Conservation (phyloP, 495 filamentous ascomycete genomes). For the Aspergillus taichungensis region DNA sequence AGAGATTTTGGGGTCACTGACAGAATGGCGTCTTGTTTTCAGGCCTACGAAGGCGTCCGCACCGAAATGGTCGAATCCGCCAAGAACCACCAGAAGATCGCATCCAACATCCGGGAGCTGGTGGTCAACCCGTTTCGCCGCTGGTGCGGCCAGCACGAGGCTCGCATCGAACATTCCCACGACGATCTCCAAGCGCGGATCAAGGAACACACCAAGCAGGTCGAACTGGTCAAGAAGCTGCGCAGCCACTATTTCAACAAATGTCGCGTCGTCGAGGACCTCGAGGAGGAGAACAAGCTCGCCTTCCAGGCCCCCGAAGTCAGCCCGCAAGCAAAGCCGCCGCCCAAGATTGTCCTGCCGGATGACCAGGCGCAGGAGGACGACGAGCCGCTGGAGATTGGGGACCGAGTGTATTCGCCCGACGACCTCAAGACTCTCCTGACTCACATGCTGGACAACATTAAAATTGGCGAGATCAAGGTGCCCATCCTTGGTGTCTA, state of each 20-base stretch:
- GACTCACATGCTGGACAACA: slow-evolving; percentile 73
- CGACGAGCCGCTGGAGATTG: slow-evolving; percentile 78
- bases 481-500: slow-evolving; percentile 94
- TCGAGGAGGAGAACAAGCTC: slow-evolving; percentile 97
- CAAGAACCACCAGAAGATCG: slow-evolving; percentile 87
- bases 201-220: slow-evolving; percentile 87
- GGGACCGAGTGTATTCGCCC: slow-evolving; percentile 73
- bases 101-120: slow-evolving; percentile 88
- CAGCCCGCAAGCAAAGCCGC: slow-evolving; percentile 39
- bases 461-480: slow-evolving; percentile 83
- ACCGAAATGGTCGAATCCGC: slow-evolving; percentile 90
- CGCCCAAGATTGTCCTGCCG: slow-evolving; percentile 55
- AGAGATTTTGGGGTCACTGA: slow-evolving; percentile 2
- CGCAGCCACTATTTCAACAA: slow-evolving; percentile 98
- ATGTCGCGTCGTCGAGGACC: slow-evolving; percentile 87
- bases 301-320: slow-evolving; percentile 80
- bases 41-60: slow-evolving; percentile 95
- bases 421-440: slow-evolving; percentile 87
- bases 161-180: slow-evolving; percentile 83
- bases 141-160: slow-evolving; percentile 92
- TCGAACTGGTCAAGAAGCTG: slow-evolving; percentile 80
- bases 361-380: slow-evolving; percentile 53
- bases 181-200: slow-evolving; percentile 84
- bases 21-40: slow-evolving; percentile 1
- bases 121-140: slow-evolving; percentile 88